A percentile compares a stretch with the other conserved stretches of the same genome.
Evolutionary conservation across 345 rosid genomes (phyloP).

Genomic region (Aquilaria malaccensis): DNA sequence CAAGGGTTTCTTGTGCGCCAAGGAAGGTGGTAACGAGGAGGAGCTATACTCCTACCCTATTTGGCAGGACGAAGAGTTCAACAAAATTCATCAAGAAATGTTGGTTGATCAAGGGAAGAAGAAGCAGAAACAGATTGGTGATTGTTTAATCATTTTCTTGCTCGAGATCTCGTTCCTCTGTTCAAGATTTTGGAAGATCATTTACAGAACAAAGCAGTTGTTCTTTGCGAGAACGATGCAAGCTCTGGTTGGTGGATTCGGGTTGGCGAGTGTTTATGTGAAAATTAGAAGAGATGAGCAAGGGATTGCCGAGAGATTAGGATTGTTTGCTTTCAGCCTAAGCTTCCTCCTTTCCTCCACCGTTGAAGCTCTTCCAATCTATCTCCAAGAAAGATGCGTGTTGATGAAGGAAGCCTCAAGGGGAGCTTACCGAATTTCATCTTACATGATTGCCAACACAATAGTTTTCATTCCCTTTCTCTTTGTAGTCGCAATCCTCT

Average conservation of each 20-base stretch:
- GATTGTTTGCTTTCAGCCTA: constrained; percentile 80
- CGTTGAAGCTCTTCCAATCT: constrained; percentile 89
- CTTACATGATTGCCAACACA: constrained; percentile 86
- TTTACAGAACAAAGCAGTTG: constrained; percentile 74
- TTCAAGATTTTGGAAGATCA: constrained; percentile 76
- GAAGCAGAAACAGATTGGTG: constrained; percentile 1
- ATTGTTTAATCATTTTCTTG: constrained; percentile 19
- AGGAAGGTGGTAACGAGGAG: not conserved
- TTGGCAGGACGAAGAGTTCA: constrained; percentile 27
- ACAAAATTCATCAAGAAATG: constrained; percentile 6
- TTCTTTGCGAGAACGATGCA: constrained; percentile 83
- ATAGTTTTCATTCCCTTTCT: constrained; percentile 70
- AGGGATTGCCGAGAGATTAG: constrained; percentile 66
- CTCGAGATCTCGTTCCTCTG: constrained; percentile 57
- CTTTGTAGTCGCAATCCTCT: constrained; percentile 57
- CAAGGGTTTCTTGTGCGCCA: constrained; percentile 8
- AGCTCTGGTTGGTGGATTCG: constrained; percentile 73
- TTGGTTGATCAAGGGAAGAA: not conserved
- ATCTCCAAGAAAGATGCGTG: constrained; percentile 76
- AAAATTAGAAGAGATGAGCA: constrained; percentile 50
- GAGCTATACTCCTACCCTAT: constrained; percentile 16
- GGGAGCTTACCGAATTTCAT: constrained; percentile 73
- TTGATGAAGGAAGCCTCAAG: constrained; percentile 86
- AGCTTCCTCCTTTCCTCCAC: constrained; percentile 89
- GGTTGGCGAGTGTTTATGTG: constrained; percentile 68